phyloP scores from a whole-genome alignment of 1,284 basidiomycete genomes.

The Agaricales sp. region DNA sequence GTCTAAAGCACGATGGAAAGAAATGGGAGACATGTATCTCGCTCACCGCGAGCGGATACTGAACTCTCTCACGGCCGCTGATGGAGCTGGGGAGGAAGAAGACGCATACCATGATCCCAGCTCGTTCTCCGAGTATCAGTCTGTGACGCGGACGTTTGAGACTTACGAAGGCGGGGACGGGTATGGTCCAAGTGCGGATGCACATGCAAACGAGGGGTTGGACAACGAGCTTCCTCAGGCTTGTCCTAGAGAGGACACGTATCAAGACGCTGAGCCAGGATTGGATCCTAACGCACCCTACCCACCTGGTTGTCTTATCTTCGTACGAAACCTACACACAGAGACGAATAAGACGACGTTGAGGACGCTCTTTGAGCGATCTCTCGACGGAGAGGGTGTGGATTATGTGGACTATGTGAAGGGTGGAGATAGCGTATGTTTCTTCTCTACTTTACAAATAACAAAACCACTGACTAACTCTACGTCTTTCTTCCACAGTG shows the following conservation, averaged over 20 bases:
- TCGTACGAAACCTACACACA: background rate
- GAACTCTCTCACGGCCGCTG: background rate
- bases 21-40: constrained; percentile 55
- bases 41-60: constrained; percentile 41
- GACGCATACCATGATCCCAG: constrained; percentile 49
- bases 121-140: constrained; percentile 36
- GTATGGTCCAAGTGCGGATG: too few relatives aligned
- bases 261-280: too few relatives aligned
- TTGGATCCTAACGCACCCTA: constrained; percentile 1
- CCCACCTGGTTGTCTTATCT: background rate
- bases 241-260: too few relatives aligned
- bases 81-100: constrained; percentile 35
- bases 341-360: constrained; percentile 20
- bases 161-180: constrained; percentile 17
- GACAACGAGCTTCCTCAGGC: too few relatives aligned
- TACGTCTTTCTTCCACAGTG: constrained; percentile 44
- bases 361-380: constrained; percentile 18
- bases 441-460: background rate
- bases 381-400: constrained; percentile 24
- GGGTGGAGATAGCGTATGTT: constrained; percentile 58
- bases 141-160: too few relatives aligned
- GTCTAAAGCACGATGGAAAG: constrained; percentile 48
- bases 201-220: too few relatives aligned
- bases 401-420: constrained; percentile 74
- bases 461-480: background rate